Base-by-base conservation (phyloP, 169 alveolate genomes). In the Cyclospora cayetanensis region DNA sequence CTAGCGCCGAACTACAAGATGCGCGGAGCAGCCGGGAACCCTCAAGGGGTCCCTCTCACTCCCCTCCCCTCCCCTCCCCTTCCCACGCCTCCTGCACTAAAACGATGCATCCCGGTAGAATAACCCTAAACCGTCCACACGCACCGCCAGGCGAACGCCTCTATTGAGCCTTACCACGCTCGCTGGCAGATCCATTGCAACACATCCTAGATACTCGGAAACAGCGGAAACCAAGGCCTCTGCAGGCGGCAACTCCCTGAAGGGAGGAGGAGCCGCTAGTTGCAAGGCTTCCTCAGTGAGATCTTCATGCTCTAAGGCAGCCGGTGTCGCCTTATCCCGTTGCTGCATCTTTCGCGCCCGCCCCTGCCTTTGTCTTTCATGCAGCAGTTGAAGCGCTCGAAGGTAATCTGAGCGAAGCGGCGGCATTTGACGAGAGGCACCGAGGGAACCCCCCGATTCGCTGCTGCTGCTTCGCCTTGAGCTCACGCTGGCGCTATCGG, bases 201-300 rank as follows among this genome's bases (percentile, higher is more conserved):
- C 55, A 42, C 76, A 80, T 0, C 90, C 90, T 7, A 80, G 90
- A 29, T 53, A 80, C 37, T 80, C 90, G 1, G 77, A 52, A 15
- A 80, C 55, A 9, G 55, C 35, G 74, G 77, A 50, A 29, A 80
- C 43, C 37, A 80, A 15, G 74, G 90, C 76, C 52, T 80, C 90
- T 34, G 60, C 90, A n/a, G 52, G 76, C 34, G 90, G 76, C 52
- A 31, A 37, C 53, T 31, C 39, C 76, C 90, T 80, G 76, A 80
- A 80, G 25, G 90, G 39, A 4, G 90, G 90, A 2, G 90, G 76
- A 7, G 90, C 90, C 9, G 90, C 90, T 39, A 80, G 35, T 41
- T 53, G 90, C 77, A 80, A 55, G 50, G 90, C 90, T 53, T 80
- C 90, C 60, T 80, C 90, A 18, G 90, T 80, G 39, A 25, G 55